phyloP scores from a whole-genome alignment of 1,284 basidiomycete species.

The Volvariella volvacea region DNA sequence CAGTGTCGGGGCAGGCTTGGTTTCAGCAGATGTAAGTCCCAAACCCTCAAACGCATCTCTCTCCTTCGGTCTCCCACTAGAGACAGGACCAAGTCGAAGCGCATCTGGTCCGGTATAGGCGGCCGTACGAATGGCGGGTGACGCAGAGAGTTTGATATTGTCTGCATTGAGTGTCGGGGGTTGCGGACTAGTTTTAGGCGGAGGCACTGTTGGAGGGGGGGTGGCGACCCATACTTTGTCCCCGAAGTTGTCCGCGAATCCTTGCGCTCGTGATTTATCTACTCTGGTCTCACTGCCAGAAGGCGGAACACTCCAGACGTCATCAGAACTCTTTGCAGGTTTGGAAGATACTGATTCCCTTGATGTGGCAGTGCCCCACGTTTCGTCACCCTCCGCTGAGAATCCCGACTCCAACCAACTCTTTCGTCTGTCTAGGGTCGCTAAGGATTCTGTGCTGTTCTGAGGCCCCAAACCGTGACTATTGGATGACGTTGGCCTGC shows the following conservation, averaged over 20 bases:
- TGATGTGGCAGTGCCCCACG: constrained; percentile 36
- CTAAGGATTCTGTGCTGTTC: constrained; percentile 15
- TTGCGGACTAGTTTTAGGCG: constrained; percentile 12
- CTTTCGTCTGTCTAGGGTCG: constrained; percentile 10
- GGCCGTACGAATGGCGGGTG: constrained; percentile 3
- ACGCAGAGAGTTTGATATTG: constrained; percentile 11
- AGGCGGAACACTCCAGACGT: constrained; percentile 40
- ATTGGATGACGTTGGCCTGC: constrained; percentile 43
- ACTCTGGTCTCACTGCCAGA: constrained; percentile 10
- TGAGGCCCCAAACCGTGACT: constrained; percentile 22
- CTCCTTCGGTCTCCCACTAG: constrained; percentile 12
- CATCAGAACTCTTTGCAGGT: constrained; percentile 17
- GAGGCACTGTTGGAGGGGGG: constrained; percentile 16
- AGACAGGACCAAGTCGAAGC: background rate
- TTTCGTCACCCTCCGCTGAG: constrained; percentile 40
- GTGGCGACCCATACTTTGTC: constrained; percentile 46
- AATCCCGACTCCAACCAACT: constrained; percentile 37
- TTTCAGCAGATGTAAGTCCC: constrained; percentile 39
- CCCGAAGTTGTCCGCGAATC: constrained; percentile 30
- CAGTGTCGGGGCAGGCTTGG: constrained; percentile 52
- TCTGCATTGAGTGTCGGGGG: constrained; percentile 8
- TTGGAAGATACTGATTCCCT: background rate
- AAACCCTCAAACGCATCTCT: constrained; percentile 77
- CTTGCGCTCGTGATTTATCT: constrained; percentile 7
- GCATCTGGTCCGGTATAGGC: constrained; percentile 7